Evolutionary conservation across 2,329 filamentous ascomycete genomes (phyloP), one percentile per base, ranked within the genome.

Genomic region (Fusarium albidum): DNA sequence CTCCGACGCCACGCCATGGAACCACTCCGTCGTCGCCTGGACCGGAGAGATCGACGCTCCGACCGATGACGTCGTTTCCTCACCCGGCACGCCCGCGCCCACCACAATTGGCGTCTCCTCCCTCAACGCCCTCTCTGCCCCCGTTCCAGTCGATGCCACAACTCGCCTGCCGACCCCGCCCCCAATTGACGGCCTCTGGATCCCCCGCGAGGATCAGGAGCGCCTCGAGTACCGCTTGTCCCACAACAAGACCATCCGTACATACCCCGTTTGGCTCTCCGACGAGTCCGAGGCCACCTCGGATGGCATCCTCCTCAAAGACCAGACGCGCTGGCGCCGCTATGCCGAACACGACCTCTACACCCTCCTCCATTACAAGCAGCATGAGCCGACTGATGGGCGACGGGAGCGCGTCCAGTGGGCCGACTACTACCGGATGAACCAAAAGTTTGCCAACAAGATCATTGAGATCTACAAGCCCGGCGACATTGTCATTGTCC

Each of bases 301-400:
- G 0, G 82, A 90, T 29, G 90, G 91, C 32, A 84, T 93, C 44
- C 79, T 84, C 31, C 79, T 98, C 60, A 90, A 88, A 65, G 90
- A 96, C 65, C 93, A 97, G 76, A 80, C 82, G 27, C 82, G 92
- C 60, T 98, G 95, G 94, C 85, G 92, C 59, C 84, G 90, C 33
- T 98, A 95, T 73, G 92, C 93, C 13, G 92, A 97, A 76, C 87
- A 93, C 69, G 91, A 96, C 66, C 81, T 98, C 25, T 97, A 96
- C 76, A 92, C 91, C 1, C 82, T 97, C 9, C 92, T 97, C 71
- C 94, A 98, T 75, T 98, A 98, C 81, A 96, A 96, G 76, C 91
- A 95, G 69, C 91, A 96, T 69, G 91, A 93, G 71, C 92, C 94
- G 2, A 91, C 87, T 11, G 91, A 97, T 71, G 92, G 92, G 29